phyloP scores from a whole-genome alignment of 129 eudicot genomes.

The Solidago caesia region DNA sequence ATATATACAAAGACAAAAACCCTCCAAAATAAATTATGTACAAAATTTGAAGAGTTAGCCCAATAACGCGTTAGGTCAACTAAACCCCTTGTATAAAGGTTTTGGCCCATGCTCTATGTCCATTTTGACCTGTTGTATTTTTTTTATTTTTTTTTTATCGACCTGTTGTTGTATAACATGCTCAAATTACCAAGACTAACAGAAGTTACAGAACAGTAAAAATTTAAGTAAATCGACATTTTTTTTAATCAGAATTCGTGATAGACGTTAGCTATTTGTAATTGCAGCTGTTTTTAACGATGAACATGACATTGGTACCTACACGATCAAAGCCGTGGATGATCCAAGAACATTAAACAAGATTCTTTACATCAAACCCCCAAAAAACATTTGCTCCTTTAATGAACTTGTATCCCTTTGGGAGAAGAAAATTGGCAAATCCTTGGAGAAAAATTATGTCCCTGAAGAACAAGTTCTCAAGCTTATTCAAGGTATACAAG shows the following conservation, averaged over 20 bases:
- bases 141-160: too few species aligned
- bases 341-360: slow-evolving; percentile 88
- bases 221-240: neutral
- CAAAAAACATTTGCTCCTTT: slow-evolving; percentile 52
- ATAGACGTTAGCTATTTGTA: neutral
- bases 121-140: too few species aligned
- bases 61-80: too few species aligned
- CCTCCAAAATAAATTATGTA: too few species aligned
- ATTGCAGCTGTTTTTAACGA: slow-evolving; percentile 50
- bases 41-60: too few species aligned
- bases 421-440: slow-evolving; percentile 78
- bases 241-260: neutral
- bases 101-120: too few species aligned
- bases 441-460: slow-evolving; percentile 50
- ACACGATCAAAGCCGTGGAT: slow-evolving; percentile 74
- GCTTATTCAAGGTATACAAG: slow-evolving; percentile 53
- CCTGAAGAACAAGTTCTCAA: slow-evolving; percentile 62
- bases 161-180: too few species aligned
- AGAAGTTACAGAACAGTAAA: too few species aligned
- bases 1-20: too few species aligned
- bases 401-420: slow-evolving; percentile 68
- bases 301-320: slow-evolving; percentile 73
- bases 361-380: slow-evolving; percentile 59
- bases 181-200: too few species aligned
- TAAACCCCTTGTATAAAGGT: too few species aligned